These are phyloP conservation scores for Wickerhamiella cacticola DNA, from an alignment of 805 yeast genomes.

Conservation along the genomic window DNA sequence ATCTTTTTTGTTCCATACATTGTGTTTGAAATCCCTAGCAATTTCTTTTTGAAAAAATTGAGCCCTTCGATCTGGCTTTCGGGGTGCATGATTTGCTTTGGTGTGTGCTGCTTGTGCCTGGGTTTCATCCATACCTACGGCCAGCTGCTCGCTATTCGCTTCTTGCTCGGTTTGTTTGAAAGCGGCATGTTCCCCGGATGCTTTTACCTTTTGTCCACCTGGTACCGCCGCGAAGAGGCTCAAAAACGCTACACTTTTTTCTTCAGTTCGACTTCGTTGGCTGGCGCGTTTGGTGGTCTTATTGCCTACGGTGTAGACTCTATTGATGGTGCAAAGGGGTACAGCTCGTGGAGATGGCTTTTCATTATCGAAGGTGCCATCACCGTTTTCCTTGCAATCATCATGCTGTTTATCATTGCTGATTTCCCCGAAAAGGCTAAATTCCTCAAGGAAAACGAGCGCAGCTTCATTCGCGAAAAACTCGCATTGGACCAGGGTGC, in stretches of 20 bases:
- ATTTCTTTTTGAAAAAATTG: slow-evolving; percentile 26
- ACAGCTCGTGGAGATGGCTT: slow-evolving; percentile 44
- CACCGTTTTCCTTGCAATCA: slow-evolving; percentile 29
- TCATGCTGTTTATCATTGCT: slow-evolving; percentile 36
- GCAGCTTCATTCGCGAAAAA: slow-evolving; percentile 44
- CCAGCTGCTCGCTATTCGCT: slow-evolving; percentile 29
- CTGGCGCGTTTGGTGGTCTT: slow-evolving; percentile 31
- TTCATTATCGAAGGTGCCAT: slow-evolving; percentile 45
- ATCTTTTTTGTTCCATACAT: slow-evolving; percentile 29
- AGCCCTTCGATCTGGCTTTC: slow-evolving; percentile 31
- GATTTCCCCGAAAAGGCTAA: slow-evolving; percentile 59
- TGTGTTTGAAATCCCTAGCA: slow-evolving; percentile 33
- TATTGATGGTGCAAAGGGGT: slow-evolving; percentile 33
- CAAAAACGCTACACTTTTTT: slow-evolving; percentile 33
- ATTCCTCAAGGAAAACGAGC: slow-evolving; percentile 40
- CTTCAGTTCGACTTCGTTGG: slow-evolving; percentile 30
- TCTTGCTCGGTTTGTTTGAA: slow-evolving; percentile 34
- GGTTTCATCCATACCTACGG: slow-evolving; percentile 28
- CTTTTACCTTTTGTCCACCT: slow-evolving; percentile 24
- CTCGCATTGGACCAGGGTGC: slow-evolving; percentile 41
- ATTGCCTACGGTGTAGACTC: slow-evolving; percentile 32
- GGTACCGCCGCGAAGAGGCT: slow-evolving; percentile 33
- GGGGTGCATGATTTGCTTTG: slow-evolving; percentile 28
- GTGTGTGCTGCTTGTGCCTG: slow-evolving; percentile 28
- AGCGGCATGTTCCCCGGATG: slow-evolving; percentile 37